phyloP scores from a whole-genome alignment of 139 green algal genomes.

The Coelastrella sp. region DNA sequence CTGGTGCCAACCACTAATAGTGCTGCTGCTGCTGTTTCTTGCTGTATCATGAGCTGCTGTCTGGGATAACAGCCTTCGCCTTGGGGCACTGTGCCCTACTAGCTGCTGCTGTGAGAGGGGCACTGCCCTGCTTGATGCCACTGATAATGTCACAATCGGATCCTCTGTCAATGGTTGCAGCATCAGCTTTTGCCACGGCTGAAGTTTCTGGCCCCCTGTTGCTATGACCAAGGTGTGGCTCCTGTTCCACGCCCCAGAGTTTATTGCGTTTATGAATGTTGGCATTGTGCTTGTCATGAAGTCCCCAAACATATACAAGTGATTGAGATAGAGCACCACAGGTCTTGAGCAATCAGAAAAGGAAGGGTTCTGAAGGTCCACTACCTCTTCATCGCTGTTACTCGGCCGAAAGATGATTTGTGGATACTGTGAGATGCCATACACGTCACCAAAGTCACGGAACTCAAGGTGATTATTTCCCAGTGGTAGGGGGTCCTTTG shows the following conservation, averaged over 20 bases:
- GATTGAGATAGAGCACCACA: conserved; percentile 3
- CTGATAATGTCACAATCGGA: conserved; percentile 18
- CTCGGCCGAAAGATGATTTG: not conserved
- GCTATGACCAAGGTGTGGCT: not conserved
- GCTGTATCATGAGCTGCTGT: not conserved
- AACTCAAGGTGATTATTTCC: conserved; percentile 12
- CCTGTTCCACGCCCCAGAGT: not conserved
- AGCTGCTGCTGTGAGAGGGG: not conserved
- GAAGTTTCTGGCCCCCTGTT: conserved; percentile 8
- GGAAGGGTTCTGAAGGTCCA: not conserved
- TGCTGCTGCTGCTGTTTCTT: not conserved
- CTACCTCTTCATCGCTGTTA: conserved; percentile 10
- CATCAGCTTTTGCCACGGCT: conserved; percentile 28
- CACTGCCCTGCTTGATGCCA: conserved; percentile 5
- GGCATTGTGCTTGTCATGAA: conserved; percentile 1
- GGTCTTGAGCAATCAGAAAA: conserved; percentile 7
- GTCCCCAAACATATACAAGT: conserved; percentile 20
- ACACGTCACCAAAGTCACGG: conserved; percentile 3
- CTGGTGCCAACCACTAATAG: not conserved
- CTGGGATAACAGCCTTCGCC: not conserved
- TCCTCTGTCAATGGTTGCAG: not conserved
- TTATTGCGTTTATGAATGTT: not conserved
- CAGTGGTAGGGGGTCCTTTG: not conserved
- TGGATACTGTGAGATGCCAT: conserved; percentile 3
- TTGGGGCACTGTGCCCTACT: not conserved